Conservation (phyloP, 2,329 filamentous ascomycete genomes). For the Penicillium vulpinum region DNA sequence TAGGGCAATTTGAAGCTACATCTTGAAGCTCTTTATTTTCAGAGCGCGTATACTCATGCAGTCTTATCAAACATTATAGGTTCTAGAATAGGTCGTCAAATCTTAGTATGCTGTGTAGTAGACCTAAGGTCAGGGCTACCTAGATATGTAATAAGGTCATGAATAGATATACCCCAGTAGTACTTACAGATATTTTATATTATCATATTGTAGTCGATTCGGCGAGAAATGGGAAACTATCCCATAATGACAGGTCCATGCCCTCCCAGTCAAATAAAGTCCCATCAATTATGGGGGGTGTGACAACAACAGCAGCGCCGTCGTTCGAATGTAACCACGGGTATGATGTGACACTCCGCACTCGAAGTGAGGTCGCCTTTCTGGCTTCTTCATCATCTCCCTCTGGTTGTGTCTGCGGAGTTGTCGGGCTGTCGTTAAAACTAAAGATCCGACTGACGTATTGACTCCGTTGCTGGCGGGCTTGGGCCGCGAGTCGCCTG, state of each 20-base stretch:
- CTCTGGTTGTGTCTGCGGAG: slow-evolving; percentile 9
- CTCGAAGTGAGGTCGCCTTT: neutral
- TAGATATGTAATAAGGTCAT: neutral
- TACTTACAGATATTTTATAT: neutral
- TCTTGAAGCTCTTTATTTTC: neutral
- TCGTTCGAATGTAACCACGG: slow-evolving; percentile 19
- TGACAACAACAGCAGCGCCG: slow-evolving; percentile 9
- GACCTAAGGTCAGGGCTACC: too few species aligned
- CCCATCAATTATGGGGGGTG: slow-evolving; percentile 18
- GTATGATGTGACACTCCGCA: slow-evolving; percentile 12
- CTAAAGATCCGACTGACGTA: slow-evolving; percentile 43
- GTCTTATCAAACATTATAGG: neutral
- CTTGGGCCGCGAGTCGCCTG: slow-evolving; percentile 29
- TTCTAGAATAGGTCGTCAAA: neutral
- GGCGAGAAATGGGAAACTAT: slow-evolving; percentile 37
- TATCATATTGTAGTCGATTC: slow-evolving; percentile 21
- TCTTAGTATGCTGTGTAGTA: too few species aligned
- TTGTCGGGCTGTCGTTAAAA: slow-evolving; percentile 22
- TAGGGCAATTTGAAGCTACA: neutral
- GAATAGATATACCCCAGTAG: neutral
- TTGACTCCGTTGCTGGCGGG: slow-evolving; percentile 30
- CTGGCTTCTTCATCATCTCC: slow-evolving; percentile 1
- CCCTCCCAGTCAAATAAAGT: slow-evolving; percentile 33
- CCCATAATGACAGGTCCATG: slow-evolving; percentile 38
- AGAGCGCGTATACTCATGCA: neutral